These are phyloP conservation scores for Fusarium sp. DNA, from an alignment of 2,329 filamentous ascomycete genomes.

Conservation along the genomic window DNA sequence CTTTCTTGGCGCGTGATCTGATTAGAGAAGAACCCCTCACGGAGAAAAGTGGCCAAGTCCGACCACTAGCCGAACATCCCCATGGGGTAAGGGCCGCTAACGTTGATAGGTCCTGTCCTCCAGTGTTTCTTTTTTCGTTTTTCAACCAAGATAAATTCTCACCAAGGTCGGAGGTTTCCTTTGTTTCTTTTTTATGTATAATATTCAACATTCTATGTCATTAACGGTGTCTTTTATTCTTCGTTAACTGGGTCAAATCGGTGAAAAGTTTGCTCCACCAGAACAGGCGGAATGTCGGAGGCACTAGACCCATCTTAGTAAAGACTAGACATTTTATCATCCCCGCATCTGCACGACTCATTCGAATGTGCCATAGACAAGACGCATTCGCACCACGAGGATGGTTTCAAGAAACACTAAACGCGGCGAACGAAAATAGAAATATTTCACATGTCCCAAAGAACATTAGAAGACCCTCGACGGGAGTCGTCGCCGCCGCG, in stretches of 20 bases:
- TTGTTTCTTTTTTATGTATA: too few species aligned
- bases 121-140: not conserved
- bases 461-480: not conserved
- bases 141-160: too few species aligned
- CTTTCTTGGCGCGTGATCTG: not conserved
- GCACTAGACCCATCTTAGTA: too few species aligned
- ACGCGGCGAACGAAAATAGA: not conserved
- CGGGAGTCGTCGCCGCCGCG: not conserved
- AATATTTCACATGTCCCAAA: not conserved
- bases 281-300: not conserved
- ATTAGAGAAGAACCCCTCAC: not conserved
- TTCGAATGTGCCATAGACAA: not conserved
- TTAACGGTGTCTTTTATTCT: too few species aligned
- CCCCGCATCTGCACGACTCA: not conserved
- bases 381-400: not conserved
- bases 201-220: too few species aligned
- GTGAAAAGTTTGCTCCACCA: too few species aligned
- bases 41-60: constrained; percentile 4
- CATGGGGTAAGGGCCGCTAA: not conserved
- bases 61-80: not conserved
- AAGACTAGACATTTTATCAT: not conserved
- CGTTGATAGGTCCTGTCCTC: not conserved
- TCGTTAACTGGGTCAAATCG: too few species aligned
- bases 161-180: too few species aligned
- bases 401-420: not conserved